These are phyloP conservation scores for Aspergillus kassunensis DNA, from an alignment of 495 filamentous ascomycete species.

Conservation along the genomic window DNA sequence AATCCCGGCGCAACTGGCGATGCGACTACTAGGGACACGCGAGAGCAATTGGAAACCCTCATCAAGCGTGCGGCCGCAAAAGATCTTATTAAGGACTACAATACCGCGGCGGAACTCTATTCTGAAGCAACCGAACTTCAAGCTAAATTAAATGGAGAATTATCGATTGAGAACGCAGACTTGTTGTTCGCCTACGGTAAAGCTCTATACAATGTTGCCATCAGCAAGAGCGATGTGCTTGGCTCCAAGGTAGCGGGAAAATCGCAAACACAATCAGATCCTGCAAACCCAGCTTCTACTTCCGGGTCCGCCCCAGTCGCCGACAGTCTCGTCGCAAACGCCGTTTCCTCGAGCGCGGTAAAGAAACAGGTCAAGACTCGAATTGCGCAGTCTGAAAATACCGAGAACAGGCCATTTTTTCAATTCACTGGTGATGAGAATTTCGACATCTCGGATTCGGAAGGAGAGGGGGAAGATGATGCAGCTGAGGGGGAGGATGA, in stretches of 20 bases:
- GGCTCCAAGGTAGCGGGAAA: conserved; percentile 73
- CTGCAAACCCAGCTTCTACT: conserved; percentile 14
- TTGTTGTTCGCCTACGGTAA: conserved; percentile 91
- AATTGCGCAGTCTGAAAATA: conserved; percentile 34
- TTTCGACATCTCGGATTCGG: conserved; percentile 72
- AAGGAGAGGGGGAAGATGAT: conserved; percentile 53
- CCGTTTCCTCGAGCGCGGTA: conserved; percentile 21
- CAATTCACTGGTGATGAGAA: conserved; percentile 94
- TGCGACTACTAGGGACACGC: conserved; percentile 15
- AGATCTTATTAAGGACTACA: conserved; percentile 83
- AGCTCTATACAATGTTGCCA: conserved; percentile 85
- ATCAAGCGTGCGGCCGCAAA: conserved; percentile 58
- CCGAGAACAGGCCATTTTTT: conserved; percentile 67
- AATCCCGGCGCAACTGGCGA: conserved; percentile 8
- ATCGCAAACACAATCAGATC: conserved; percentile 32
- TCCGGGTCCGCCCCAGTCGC: conserved; percentile 15
- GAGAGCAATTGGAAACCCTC: conserved; percentile 39
- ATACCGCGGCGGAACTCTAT: conserved; percentile 78
- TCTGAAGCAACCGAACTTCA: conserved; percentile 86
- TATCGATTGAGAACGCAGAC: conserved; percentile 84
- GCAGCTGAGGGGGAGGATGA: conserved; percentile 53
- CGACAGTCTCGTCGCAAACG: conserved; percentile 27
- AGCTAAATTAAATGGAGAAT: conserved; percentile 85
- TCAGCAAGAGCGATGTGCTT: conserved; percentile 90
- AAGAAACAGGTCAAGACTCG: conserved; percentile 36